These are phyloP conservation scores for Cyclaneusma minus DNA, from an alignment of 2,329 filamentous ascomycete genomes.

Conservation along the genomic window DNA sequence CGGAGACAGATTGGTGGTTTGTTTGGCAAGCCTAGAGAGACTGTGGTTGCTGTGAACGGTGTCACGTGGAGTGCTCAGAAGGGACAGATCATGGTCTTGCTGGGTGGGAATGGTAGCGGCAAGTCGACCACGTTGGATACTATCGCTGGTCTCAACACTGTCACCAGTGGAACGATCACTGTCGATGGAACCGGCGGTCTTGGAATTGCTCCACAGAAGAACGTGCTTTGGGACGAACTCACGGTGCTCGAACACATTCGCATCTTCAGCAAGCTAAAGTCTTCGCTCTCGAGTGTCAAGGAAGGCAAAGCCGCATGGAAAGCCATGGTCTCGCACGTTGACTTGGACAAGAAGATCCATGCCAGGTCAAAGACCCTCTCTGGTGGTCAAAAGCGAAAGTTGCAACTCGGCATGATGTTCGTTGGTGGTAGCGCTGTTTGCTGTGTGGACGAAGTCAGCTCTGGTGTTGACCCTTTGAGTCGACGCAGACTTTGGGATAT, in stretches of 20 bases:
- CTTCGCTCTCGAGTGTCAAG: conserved; percentile 32
- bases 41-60: conserved; percentile 64
- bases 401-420: conserved; percentile 91
- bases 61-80: conserved; percentile 55
- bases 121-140: conserved; percentile 84
- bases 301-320: conserved; percentile 43
- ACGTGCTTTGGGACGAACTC: conserved; percentile 82
- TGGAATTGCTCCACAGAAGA: conserved; percentile 83
- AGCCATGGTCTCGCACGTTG: conserved; percentile 53
- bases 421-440: conserved; percentile 79
- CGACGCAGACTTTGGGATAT: conserved; percentile 92
- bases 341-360: conserved; percentile 58
- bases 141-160: conserved; percentile 66
- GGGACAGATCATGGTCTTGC: conserved; percentile 72
- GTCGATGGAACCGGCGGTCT: conserved; percentile 67
- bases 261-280: conserved; percentile 75
- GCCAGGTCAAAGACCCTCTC: conserved; percentile 66
- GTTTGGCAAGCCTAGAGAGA: conserved; percentile 30
- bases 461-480: conserved; percentile 74
- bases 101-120: conserved; percentile 81
- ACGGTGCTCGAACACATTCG: conserved; percentile 73
- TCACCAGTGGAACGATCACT: conserved; percentile 61
- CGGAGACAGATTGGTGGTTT: conserved; percentile 27
- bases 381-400: conserved; percentile 81
- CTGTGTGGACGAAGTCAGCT: conserved; percentile 83